These are phyloP conservation scores for Panus rudis DNA, from an alignment of 768 basidiomycete genomes.

Conservation along the genomic window DNA sequence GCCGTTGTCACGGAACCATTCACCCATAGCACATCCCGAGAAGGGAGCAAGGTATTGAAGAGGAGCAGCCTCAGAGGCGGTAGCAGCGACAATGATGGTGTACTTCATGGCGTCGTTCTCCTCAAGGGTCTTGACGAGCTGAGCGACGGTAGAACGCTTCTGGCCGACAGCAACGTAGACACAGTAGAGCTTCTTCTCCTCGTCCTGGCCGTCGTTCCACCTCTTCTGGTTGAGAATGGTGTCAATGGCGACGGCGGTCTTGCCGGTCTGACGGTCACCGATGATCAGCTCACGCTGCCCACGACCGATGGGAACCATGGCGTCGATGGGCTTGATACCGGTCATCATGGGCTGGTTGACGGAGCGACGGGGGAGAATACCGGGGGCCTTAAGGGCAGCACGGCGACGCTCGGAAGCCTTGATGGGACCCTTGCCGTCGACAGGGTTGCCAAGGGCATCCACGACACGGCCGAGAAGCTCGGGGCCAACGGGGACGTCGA, in stretches of 20 bases:
- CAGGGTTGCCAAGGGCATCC: constrained; percentile 99
- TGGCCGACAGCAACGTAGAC: constrained; percentile 99
- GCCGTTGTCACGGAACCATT: constrained; percentile 99
- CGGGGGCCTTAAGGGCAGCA: constrained; percentile 97
- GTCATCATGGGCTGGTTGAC: constrained; percentile 99
- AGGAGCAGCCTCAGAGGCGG: constrained; percentile 98
- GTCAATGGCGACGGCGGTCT: constrained; percentile 99
- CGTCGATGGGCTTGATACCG: constrained; percentile 99
- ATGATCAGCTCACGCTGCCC: constrained; percentile 99
- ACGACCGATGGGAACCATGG: constrained; percentile 99
- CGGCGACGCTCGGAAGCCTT: constrained; percentile 89
- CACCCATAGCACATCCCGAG: constrained; percentile 99
- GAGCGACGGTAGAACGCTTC: constrained; percentile 99
- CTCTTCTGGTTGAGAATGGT: constrained; percentile 99
- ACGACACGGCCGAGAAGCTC: constrained; percentile 98
- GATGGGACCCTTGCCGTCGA: constrained; percentile 99
- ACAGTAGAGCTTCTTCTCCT: constrained; percentile 98
- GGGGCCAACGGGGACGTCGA: constrained; percentile 98
- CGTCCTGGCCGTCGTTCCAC: constrained; percentile 98
- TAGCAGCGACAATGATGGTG: constrained; percentile 98
- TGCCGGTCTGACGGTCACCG: constrained; percentile 99
- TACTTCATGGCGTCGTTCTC: constrained; percentile 99
- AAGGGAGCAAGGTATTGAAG: constrained; percentile 99
- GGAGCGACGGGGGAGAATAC: constrained; percentile 98
- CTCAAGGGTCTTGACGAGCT: constrained; percentile 98